Evolutionary conservation across 2,329 filamentous ascomycete genomes (phyloP).

Genomic region (Fusarium luffae): DNA sequence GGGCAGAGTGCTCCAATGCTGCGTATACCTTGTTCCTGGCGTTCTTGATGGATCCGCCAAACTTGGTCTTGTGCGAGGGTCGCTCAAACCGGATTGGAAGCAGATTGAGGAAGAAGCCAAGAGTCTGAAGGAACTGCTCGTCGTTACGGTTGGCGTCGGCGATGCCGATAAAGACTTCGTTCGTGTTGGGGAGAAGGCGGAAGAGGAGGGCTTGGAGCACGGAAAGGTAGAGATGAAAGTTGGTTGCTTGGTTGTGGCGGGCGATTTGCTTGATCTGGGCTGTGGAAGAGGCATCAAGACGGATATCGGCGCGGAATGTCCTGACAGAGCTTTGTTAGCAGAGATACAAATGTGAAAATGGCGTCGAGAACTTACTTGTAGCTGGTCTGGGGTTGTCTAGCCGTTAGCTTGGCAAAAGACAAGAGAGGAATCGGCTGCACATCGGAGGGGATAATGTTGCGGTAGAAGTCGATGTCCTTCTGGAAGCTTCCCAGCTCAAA

Average conservation of each 20-base stretch:
- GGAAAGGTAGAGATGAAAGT: slow-evolving; percentile 1
- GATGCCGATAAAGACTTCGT: slow-evolving; percentile 10
- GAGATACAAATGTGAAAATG: neutral
- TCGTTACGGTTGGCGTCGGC: slow-evolving; percentile 1
- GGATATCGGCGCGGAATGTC: neutral
- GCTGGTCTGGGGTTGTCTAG: neutral
- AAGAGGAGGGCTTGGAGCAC: neutral
- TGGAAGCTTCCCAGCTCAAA: neutral
- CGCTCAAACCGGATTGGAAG: neutral
- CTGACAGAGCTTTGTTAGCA: neutral
- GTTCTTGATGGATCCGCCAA: too few species aligned
- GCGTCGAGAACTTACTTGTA: neutral
- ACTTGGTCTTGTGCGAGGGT: too few species aligned
- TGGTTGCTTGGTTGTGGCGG: neutral
- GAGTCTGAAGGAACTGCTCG: neutral
- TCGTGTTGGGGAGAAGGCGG: neutral
- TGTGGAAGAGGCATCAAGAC: neutral
- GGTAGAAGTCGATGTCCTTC: neutral
- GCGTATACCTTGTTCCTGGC: neutral
- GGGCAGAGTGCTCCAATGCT: neutral
- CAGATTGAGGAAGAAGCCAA: slow-evolving; percentile 17
- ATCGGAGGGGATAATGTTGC: neutral
- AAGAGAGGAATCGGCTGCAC: neutral
- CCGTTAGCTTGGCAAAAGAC: neutral
- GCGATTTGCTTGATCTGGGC: neutral